phyloP scores from a whole-genome alignment of 495 filamentous ascomycete genomes.

The Chaetomium cochliodes region DNA sequence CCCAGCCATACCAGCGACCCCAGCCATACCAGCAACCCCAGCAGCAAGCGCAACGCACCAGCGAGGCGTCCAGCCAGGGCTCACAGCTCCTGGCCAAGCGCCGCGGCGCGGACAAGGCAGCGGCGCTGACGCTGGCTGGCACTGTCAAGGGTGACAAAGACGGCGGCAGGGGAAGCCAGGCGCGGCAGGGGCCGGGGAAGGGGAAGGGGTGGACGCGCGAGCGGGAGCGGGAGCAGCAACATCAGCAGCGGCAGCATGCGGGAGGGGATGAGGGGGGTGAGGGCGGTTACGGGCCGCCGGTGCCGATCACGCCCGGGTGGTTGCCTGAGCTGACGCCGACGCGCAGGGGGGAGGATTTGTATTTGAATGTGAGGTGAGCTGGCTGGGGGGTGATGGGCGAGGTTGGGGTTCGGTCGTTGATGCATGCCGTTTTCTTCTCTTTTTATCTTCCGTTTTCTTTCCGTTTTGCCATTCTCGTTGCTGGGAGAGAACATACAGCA shows the following conservation, averaged over 20 bases:
- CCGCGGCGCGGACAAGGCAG: constrained; percentile 47
- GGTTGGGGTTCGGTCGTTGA: not conserved
- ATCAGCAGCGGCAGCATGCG: constrained; percentile 6
- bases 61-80: constrained; percentile 18
- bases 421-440: not conserved
- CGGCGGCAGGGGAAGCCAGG: constrained; percentile 21
- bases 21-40: no score
- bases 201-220: no score
- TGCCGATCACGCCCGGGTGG: constrained; percentile 53
- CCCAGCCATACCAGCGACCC: no score
- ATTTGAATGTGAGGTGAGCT: constrained; percentile 39
- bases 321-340: constrained; percentile 51
- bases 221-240: no score
- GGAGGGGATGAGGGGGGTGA: not conserved
- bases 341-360: constrained; percentile 46
- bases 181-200: no score
- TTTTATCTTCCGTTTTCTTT: not conserved
- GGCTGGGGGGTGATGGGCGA: not conserved
- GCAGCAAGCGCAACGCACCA: constrained; percentile 15
- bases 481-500: not conserved
- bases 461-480: not conserved
- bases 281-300: constrained; percentile 30
- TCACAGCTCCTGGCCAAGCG: constrained; percentile 49
- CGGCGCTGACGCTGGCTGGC: constrained; percentile 37
- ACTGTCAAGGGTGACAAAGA: not conserved